A percentile compares a stretch with the other conserved stretches of the same genome.
phyloP scores from a whole-genome alignment of 2,329 filamentous ascomycete species.

The Sporothrix brunneoviolacea region DNA sequence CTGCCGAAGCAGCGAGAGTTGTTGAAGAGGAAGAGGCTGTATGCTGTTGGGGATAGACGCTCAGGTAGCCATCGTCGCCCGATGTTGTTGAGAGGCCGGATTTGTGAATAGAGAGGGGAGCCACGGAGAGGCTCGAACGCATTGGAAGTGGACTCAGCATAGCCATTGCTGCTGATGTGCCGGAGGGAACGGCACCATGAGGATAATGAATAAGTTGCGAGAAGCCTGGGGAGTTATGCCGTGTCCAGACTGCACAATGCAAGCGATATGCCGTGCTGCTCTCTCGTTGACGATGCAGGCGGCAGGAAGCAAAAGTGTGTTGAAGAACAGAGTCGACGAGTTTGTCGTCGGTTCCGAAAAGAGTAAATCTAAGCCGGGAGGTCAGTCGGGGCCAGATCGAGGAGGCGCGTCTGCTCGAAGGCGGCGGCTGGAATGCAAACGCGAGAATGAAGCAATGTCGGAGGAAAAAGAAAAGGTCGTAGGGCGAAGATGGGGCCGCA shows the following conservation, averaged over 20 bases:
- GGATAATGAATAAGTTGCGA: not conserved
- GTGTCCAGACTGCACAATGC: not conserved
- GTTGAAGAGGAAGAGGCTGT: conserved; percentile 60
- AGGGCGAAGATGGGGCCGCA: not conserved
- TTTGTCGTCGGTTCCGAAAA: no score
- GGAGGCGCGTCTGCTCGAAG: conserved; percentile 7
- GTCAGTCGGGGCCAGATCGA: not conserved
- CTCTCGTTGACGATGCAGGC: no score
- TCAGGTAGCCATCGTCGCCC: conserved; percentile 26
- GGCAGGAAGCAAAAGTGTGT: no score
- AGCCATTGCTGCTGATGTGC: conserved; percentile 33
- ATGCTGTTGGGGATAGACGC: conserved; percentile 46
- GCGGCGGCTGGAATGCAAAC: conserved; percentile 9
- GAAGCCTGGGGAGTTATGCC: not conserved
- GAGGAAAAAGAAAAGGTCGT: not conserved
- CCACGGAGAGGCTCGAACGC: conserved; percentile 55
- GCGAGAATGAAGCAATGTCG: not conserved
- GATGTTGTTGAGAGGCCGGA: conserved; percentile 22
- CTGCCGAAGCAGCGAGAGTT: not conserved
- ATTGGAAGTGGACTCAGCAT: conserved; percentile 42
- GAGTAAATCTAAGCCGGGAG: not conserved
- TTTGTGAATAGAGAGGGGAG: conserved; percentile 50
- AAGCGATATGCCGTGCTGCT: not conserved
- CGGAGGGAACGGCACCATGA: conserved; percentile 15
- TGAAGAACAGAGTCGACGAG: no score